phyloP scores from a whole-genome alignment of 163 green algal genomes.

The Coccomyxa subellipsoidea region DNA sequence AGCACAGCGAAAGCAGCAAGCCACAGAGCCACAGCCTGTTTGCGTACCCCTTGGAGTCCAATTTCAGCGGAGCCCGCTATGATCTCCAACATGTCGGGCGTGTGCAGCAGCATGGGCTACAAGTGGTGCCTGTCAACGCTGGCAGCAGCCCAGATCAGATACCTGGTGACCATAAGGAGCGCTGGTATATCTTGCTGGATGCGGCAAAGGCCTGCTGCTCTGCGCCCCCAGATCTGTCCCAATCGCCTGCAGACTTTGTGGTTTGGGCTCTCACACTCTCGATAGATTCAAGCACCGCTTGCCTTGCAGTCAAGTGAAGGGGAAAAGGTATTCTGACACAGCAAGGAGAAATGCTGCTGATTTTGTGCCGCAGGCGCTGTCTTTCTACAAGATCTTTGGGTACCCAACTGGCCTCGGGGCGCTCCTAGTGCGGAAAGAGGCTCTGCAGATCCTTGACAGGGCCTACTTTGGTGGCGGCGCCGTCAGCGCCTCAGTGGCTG shows the following conservation, averaged over 20 bases:
- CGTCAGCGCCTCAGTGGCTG: slow-evolving; percentile 58
- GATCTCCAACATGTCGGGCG: slow-evolving; percentile 7
- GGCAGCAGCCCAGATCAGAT: neutral
- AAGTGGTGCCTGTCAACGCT: neutral
- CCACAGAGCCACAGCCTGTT: slow-evolving; percentile 47
- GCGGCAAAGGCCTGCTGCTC: slow-evolving; percentile 74
- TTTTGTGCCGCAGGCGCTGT: slow-evolving; percentile 48
- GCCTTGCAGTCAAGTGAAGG: neutral
- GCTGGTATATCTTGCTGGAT: slow-evolving; percentile 76
- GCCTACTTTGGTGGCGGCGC: slow-evolving; percentile 86
- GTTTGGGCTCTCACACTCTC: slow-evolving; percentile 15
- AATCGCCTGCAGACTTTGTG: slow-evolving; percentile 65
- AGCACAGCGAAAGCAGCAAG: too few species aligned
- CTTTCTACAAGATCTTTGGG: slow-evolving; percentile 88
- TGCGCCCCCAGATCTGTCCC: slow-evolving; percentile 62
- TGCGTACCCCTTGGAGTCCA: slow-evolving; percentile 69
- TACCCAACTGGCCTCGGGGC: slow-evolving; percentile 81
- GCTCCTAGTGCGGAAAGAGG: slow-evolving; percentile 58
- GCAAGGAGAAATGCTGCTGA: too few species aligned
- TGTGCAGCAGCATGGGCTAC: slow-evolving; percentile 7
- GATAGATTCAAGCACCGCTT: too few species aligned
- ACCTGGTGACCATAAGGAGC: neutral
- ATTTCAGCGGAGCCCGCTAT: slow-evolving; percentile 67
- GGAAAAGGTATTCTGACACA: too few species aligned
- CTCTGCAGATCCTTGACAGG: slow-evolving; percentile 48